Evolutionary conservation across 345 rosid genomes (phyloP).

Genomic region (Hypericum androsaemum): DNA sequence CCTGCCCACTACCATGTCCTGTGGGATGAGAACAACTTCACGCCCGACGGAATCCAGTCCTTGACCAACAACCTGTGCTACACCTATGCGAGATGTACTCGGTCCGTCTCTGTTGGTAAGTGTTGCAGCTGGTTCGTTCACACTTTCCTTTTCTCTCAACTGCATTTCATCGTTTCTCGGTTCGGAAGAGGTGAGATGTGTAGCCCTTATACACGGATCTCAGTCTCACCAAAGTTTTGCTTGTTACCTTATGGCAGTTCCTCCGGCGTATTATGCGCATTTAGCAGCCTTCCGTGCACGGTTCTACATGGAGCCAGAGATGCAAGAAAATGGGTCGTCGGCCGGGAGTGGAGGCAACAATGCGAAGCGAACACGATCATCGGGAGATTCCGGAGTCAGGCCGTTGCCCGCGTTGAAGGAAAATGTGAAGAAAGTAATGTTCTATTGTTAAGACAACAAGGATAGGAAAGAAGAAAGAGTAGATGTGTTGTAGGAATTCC

Average conservation of each 20-base stretch:
- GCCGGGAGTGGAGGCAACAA: conserved; percentile 26
- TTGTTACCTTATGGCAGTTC: conserved; percentile 35
- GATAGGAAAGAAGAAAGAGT: not conserved
- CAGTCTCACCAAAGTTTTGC: too few relatives aligned
- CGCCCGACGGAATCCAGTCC: conserved; percentile 94
- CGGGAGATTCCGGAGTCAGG: conserved; percentile 53
- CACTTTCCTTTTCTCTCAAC: not conserved
- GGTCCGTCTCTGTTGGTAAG: conserved; percentile 91
- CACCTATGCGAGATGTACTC: conserved; percentile 93
- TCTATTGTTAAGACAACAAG: conserved; percentile 47
- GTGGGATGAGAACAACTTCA: conserved; percentile 98
- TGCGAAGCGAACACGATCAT: conserved; percentile 24
- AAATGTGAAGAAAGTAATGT: conserved; percentile 97
- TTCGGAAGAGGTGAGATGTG: not conserved
- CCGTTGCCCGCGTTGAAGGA: conserved; percentile 95
- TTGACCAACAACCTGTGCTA: conserved; percentile 93
- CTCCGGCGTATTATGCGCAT: conserved; percentile 96
- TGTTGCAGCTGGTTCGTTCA: too few relatives aligned
- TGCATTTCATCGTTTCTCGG: not conserved
- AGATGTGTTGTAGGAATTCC: too few relatives aligned
- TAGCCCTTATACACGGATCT: too few relatives aligned
- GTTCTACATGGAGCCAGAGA: conserved; percentile 88
- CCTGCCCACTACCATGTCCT: conserved; percentile 99
- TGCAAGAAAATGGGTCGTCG: conserved; percentile 61
- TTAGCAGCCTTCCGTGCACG: conserved; percentile 97